Evolutionary conservation across 2,329 filamentous ascomycete genomes (phyloP).

Genomic region (Tolypocladium paradoxum): DNA sequence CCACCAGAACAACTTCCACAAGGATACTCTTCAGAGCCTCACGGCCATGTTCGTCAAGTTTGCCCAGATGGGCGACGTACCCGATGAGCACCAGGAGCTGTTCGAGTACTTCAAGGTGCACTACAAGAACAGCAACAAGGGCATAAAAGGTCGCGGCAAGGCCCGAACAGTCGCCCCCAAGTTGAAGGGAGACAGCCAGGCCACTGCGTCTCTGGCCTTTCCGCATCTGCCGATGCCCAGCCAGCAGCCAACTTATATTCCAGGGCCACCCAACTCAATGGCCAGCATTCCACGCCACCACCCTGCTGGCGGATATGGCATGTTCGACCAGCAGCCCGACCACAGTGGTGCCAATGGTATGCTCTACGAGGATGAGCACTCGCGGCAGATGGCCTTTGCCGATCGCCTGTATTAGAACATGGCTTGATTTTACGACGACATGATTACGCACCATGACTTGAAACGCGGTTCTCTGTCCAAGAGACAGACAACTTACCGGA

Average conservation of each 20-base stretch:
- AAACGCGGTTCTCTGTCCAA: neutral
- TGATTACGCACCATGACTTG: slow-evolving; percentile 1
- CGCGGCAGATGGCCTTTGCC: slow-evolving; percentile 28
- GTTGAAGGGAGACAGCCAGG: slow-evolving; percentile 13
- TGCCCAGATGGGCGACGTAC: slow-evolving; percentile 44
- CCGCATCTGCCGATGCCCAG: slow-evolving; percentile 16
- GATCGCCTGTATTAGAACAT: slow-evolving; percentile 30
- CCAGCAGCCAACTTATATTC: slow-evolving; percentile 11
- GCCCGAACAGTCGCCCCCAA: slow-evolving; percentile 52
- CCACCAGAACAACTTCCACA: slow-evolving; percentile 92
- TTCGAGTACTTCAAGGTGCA: slow-evolving; percentile 75
- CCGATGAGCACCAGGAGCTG: slow-evolving; percentile 59
- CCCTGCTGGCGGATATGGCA: slow-evolving; percentile 26
- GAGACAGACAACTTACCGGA: neutral
- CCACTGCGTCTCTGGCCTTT: slow-evolving; percentile 3
- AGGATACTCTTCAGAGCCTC: slow-evolving; percentile 57
- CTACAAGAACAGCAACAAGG: slow-evolving; percentile 98
- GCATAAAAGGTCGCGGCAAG: slow-evolving; percentile 91
- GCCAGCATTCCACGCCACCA: slow-evolving; percentile 19
- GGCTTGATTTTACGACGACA: slow-evolving; percentile 5
- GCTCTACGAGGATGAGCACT: slow-evolving; percentile 34
- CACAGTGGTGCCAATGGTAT: slow-evolving; percentile 17
- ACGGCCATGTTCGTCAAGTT: slow-evolving; percentile 59
- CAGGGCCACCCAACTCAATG: slow-evolving; percentile 14
- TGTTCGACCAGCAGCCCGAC: slow-evolving; percentile 35